Percentiles rank a stretch among this genome's conserved stretches.
Conservation (phyloP, 306 rosid species). For the Lithocarpus polystachyus region DNA sequence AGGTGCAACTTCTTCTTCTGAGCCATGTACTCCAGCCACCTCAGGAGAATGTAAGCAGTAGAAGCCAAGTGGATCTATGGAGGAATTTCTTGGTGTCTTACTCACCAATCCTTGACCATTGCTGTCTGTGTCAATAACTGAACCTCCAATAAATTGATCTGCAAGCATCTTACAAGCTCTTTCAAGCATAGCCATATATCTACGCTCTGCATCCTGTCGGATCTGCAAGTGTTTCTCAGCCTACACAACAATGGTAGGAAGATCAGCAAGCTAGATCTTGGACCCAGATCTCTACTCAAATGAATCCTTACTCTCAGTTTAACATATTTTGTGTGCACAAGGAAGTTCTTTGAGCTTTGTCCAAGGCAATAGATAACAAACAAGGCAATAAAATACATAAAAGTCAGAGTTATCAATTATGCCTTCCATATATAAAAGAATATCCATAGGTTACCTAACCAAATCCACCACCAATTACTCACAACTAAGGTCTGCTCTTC, state of each 20-base stretch:
- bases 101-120: constrained; percentile 57
- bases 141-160: constrained; percentile 80
- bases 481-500: constrained; percentile 2
- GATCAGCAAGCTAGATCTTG: constrained; percentile 21
- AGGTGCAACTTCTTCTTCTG: constrained; percentile 54
- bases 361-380: background rate
- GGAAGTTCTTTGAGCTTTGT: background rate
- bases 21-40: constrained; percentile 43
- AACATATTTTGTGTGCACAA: background rate
- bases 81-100: constrained; percentile 12
- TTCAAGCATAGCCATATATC: constrained; percentile 96
- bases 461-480: background rate
- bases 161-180: constrained; percentile 99
- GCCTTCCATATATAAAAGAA: background rate
- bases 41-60: constrained; percentile 28
- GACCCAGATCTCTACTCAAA: constrained; percentile 3
- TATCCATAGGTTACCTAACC: background rate
- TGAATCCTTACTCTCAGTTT: background rate
- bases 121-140: constrained; percentile 60
- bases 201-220: constrained; percentile 86
- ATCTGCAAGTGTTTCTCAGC: constrained; percentile 98
- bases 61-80: too few relatives aligned
- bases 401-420: background rate
- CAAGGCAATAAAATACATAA: background rate
- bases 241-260: constrained; percentile 35